Percentiles rank a stretch among this genome's conserved stretches.
phyloP scores from a whole-genome alignment of 768 basidiomycete species.

The Mycena polygramma region DNA sequence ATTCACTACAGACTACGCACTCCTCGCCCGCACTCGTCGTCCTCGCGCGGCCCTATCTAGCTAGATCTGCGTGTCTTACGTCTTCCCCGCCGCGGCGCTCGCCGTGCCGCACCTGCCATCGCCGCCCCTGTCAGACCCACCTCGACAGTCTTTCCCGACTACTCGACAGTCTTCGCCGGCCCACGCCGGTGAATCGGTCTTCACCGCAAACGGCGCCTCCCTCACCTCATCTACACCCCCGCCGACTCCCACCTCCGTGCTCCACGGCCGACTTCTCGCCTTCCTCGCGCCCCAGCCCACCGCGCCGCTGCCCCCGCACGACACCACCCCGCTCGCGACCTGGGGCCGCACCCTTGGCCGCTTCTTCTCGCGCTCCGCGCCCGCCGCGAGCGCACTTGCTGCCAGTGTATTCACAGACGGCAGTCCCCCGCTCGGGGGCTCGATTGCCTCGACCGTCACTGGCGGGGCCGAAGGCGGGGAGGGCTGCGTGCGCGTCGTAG shows the following conservation, averaged over 20 bases:
- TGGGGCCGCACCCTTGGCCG: conserved; percentile 24
- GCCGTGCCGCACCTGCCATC: conserved; percentile 17
- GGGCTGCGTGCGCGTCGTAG: conserved; percentile 28
- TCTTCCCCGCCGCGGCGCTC: conserved; percentile 39
- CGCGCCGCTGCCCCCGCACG: not conserved
- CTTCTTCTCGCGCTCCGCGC: conserved; percentile 27
- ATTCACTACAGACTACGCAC: conserved; percentile 26
- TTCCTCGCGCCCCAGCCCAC: conserved; percentile 23
- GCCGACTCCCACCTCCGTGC: conserved; percentile 41
- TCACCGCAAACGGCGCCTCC: not conserved
- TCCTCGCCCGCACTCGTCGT: conserved; percentile 33
- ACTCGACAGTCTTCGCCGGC: too few species aligned
- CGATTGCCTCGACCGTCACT: too few species aligned
- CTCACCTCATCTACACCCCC: conserved; percentile 37
- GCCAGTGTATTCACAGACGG: too few species aligned
- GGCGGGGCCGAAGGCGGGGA: too few species aligned
- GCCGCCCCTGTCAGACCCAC: not conserved
- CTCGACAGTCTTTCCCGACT: too few species aligned
- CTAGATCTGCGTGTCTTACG: conserved; percentile 20
- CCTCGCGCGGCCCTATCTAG: conserved; percentile 23
- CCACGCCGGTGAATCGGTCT: too few species aligned
- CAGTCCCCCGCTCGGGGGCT: too few species aligned
- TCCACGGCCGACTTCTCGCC: conserved; percentile 36
- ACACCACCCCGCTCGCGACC: not conserved
- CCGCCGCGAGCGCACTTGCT: conserved; percentile 7